Conservation (phyloP, 2,329 filamentous ascomycete genomes). For the Colletotrichum kahawae region DNA sequence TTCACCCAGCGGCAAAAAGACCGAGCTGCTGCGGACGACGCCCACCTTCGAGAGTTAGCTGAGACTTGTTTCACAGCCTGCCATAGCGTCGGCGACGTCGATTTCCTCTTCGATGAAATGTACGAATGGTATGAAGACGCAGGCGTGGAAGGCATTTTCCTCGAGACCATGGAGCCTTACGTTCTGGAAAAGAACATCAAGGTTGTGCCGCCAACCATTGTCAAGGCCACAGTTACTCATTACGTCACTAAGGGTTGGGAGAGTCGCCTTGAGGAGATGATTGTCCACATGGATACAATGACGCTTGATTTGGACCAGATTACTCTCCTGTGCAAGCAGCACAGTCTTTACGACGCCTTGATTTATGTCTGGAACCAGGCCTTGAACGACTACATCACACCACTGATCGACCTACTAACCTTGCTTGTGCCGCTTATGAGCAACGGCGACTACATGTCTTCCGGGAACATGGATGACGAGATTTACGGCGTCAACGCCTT, state of each 20-base stretch:
- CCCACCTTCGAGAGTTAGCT: constrained; percentile 77
- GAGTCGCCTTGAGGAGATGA: constrained; percentile 85
- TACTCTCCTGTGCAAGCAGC: constrained; percentile 87
- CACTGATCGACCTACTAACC: constrained; percentile 80
- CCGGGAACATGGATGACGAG: constrained; percentile 63
- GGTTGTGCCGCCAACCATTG: constrained; percentile 77
- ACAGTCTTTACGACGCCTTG: constrained; percentile 91
- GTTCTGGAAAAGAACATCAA: constrained; percentile 80
- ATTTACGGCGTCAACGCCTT: constrained; percentile 73
- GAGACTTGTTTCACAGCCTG: constrained; percentile 86
- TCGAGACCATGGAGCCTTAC: constrained; percentile 87
- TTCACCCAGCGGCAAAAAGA: constrained; percentile 71
- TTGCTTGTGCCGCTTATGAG: constrained; percentile 68
- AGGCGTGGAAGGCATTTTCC: constrained; percentile 74
- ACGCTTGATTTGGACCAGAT: constrained; percentile 95
- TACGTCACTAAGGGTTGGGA: constrained; percentile 80
- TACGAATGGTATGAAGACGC: constrained; percentile 90
- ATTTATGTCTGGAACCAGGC: constrained; percentile 98
- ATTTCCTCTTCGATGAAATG: constrained; percentile 89
- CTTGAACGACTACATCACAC: constrained; percentile 86
- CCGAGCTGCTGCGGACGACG: constrained; percentile 49
- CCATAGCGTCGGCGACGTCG: constrained; percentile 74
- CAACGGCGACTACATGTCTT: constrained; percentile 55
- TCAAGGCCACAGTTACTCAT: constrained; percentile 85
- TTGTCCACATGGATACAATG: constrained; percentile 88